Conservation (phyloP, 306 rosid genomes). For the Quercus berberidifolia region DNA sequence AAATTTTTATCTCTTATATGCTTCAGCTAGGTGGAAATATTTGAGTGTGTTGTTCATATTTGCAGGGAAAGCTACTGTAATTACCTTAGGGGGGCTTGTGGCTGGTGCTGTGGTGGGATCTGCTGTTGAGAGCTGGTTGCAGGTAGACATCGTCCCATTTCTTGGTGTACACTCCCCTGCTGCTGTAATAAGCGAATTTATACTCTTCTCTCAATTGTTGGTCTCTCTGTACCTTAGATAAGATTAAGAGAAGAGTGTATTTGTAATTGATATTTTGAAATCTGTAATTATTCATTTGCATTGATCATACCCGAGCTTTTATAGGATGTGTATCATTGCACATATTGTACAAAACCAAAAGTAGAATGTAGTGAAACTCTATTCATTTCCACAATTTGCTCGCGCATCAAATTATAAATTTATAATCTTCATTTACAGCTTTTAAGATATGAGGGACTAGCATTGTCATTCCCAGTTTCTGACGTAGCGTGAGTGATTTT, state of each 20-base stretch:
- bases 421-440: background rate
- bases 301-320: conserved; percentile 37
- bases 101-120: conserved; percentile 95
- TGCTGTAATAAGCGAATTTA: conserved; percentile 79
- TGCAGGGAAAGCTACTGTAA: conserved; percentile 90
- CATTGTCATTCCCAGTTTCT: background rate
- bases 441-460: background rate
- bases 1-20: background rate
- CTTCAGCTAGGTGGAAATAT: background rate
- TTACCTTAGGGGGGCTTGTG: conserved; percentile 89
- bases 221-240: conserved; percentile 89
- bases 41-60: conserved; percentile 11
- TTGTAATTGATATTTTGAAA: conserved; percentile 38
- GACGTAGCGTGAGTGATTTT: no score
- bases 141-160: conserved; percentile 94
- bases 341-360: conserved; percentile 53
- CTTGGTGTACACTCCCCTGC: conserved; percentile 96
- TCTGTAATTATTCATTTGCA: conserved; percentile 85
- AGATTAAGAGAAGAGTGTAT: conserved; percentile 26
- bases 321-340: conserved; percentile 56
- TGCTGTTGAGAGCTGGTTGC: conserved; percentile 90
- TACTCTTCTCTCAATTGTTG: conserved; percentile 83
- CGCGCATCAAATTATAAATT: background rate
- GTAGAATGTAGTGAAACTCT: conserved; percentile 37
- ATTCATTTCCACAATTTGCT: background rate